These are phyloP conservation scores for Quercus alba DNA, from an alignment of 306 rosid genomes.

Conservation along the genomic window DNA sequence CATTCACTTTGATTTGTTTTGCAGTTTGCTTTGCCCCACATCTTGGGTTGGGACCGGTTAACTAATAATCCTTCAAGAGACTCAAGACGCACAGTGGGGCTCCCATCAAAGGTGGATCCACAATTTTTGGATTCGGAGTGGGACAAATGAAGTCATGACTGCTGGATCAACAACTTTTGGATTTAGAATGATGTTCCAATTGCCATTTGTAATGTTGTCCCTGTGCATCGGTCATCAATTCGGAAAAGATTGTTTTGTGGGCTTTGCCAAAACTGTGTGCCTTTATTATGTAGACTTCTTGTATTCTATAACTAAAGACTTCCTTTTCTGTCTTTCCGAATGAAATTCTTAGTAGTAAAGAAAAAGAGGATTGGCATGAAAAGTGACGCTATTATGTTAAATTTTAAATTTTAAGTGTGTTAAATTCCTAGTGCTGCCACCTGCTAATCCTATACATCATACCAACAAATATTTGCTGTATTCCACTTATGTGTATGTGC, in stretches of 20 bases:
- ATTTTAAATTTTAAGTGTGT: not conserved
- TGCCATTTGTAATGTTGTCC: not conserved
- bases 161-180: conserved; percentile 25
- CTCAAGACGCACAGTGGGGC: conserved; percentile 30
- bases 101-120: conserved; percentile 29
- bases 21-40: conserved; percentile 89
- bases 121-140: conserved; percentile 59
- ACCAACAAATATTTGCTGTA: no score
- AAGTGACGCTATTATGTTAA: not conserved
- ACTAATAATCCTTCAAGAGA: conserved; percentile 37
- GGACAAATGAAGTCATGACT: conserved; percentile 51
- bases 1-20: conserved; percentile 7
- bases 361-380: not conserved
- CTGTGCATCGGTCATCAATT: not conserved
- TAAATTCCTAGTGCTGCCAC: no score
- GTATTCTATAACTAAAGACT: not conserved
- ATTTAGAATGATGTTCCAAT: not conserved
- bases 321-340: no score
- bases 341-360: not conserved
- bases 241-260: not conserved
- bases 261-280: not conserved
- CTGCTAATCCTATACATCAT: no score
- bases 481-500: no score
- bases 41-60: conserved; percentile 84
- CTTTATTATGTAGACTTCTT: not conserved